Conservation (phyloP, 768 basidiomycete genomes). For the Tylopilus vinaceipallidus region DNA sequence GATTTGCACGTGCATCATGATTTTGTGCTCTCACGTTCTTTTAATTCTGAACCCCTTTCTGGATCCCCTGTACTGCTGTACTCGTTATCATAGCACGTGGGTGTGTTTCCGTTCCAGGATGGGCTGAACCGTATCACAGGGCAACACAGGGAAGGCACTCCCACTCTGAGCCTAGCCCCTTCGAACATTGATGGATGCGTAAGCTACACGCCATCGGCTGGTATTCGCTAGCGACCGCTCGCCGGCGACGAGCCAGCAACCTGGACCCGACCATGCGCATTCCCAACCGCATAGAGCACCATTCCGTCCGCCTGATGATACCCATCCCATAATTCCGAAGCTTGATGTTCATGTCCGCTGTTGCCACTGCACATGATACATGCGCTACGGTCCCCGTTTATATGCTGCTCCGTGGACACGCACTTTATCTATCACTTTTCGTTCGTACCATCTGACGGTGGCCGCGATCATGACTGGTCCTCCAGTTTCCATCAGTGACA, state of each 20-base stretch:
- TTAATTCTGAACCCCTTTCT: constrained; percentile 3
- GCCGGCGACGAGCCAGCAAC: not conserved
- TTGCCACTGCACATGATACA: too few species aligned
- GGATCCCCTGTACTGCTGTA: not conserved
- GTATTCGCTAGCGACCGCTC: constrained; percentile 1
- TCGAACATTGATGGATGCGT: not conserved
- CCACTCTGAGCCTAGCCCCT: constrained; percentile 12
- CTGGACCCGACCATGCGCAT: not conserved
- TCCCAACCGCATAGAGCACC: not conserved
- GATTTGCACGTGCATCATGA: not conserved
- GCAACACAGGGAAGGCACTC: too few species aligned
- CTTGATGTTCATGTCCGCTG: too few species aligned
- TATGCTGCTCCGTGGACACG: not conserved
- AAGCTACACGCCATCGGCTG: not conserved
- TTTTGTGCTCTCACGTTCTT: too few species aligned
- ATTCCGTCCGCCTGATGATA: not conserved
- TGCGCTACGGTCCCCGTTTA: not conserved
- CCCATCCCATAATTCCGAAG: not conserved
- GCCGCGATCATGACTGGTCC: too few species aligned
- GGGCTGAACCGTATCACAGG: not conserved
- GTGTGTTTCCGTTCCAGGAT: not conserved
- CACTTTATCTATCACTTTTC: not conserved
- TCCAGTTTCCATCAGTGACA: too few species aligned
- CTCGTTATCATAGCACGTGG: not conserved
- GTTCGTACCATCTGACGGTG: not conserved